Base-by-base conservation (phyloP, 805 yeast species). In the Candida koratica region DNA sequence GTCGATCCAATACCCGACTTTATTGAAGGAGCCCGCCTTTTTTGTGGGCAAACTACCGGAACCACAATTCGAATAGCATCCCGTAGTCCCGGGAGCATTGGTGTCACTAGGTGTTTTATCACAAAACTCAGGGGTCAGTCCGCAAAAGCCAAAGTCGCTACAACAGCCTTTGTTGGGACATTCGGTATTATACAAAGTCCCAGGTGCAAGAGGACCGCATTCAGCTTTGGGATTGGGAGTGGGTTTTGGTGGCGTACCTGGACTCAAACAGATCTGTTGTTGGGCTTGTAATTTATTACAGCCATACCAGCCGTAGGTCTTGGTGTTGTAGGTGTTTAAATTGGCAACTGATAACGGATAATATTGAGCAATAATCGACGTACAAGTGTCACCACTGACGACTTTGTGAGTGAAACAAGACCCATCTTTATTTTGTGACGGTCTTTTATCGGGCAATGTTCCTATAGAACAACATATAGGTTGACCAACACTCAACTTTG, bases 151-250 rank as follows among this genome's bases (percentile, higher is more conserved):
- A 24, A 12, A 20, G 13, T 28, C 27, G 34, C 42, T 38, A 39
- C 53, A 49, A 38, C 53, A 49, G 7, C 50, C 52, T 28, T 46
- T 44, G 26, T 44, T 41, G 4, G 53, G 47, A 32, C 53, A 49
- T 12, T 34, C 37, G 5, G 46, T 14, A 17, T 39, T 38, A 23
- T 41, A 40, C 28, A 40, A 35, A 12, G 30, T 22, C 9, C 50
- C 51, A 6, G 51, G 49, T 3, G 53, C 53, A 20, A 28, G 23
- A 3, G 52, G 52, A 7, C 53, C 53, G 42, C 53, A 49, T 32
- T 41, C 44, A 5, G 53, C 52, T 15, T 32, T 32, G 6, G 43
- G 39, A 28, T 41, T 28, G 6, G 44, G 17, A 4, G 39, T 25
- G 4, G 53, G 53, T 24, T 28, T 38, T 15, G 52, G 52, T 16